A percentile compares a stretch with the other conserved stretches of the same genome.
Conservation (phyloP, 768 basidiomycete species). For the Hydnomerulius pinastri region DNA sequence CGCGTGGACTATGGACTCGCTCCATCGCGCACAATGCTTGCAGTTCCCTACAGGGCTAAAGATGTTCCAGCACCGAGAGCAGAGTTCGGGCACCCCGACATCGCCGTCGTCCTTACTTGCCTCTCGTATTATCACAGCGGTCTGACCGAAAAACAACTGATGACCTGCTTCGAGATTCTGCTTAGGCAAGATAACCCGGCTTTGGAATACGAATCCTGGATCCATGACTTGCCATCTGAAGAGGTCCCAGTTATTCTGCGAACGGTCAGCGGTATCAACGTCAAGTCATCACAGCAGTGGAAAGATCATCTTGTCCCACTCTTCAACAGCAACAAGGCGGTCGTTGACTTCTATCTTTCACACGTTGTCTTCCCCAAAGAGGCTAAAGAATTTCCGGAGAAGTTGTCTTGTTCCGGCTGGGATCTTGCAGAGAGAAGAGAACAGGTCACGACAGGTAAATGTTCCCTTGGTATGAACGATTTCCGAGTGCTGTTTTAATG, state of each 20-base stretch:
- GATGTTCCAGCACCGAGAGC: constrained; percentile 38
- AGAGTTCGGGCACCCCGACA: constrained; percentile 41
- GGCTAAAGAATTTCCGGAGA: constrained; percentile 37
- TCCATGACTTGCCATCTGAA: constrained; percentile 28
- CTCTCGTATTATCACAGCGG: constrained; percentile 40
- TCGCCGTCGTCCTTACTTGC: constrained; percentile 38
- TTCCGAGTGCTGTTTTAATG: no score
- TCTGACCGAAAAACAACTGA: constrained; percentile 30
- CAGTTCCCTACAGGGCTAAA: constrained; percentile 41
- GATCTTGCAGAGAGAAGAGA: constrained; percentile 35
- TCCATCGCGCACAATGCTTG: constrained; percentile 33
- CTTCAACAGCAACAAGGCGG: constrained; percentile 30
- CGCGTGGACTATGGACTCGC: constrained; percentile 41
- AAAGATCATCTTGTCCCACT: constrained; percentile 22
- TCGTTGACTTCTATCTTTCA: constrained; percentile 40
- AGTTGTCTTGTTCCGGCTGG: constrained; percentile 38
- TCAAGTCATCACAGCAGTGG: constrained; percentile 32
- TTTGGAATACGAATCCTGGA: constrained; percentile 34
- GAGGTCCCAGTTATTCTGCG: constrained; percentile 26
- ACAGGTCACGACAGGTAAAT: constrained; percentile 16
- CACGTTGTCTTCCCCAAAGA: constrained; percentile 39
- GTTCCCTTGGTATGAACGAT: background rate
- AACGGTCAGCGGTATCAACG: constrained; percentile 23
- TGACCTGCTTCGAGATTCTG: constrained; percentile 29
- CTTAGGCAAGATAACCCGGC: constrained; percentile 33